Evolutionary conservation across 768 basidiomycete species (phyloP).

Genomic region (Coprinopsis cinerea): DNA sequence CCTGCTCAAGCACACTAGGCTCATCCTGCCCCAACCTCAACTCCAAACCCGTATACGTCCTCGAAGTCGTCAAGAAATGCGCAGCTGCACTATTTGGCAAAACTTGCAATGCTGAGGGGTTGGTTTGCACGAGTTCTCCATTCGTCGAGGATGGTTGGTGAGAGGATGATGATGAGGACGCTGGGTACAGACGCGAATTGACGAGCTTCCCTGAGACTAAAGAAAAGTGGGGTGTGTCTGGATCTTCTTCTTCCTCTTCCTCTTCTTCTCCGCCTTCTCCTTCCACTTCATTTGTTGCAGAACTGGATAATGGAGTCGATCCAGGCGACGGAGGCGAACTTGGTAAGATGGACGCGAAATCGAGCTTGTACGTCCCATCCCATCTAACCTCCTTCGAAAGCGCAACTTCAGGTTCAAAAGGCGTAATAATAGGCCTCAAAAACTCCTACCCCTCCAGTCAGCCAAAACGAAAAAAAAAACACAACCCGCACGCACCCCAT

Average conservation of each 20-base stretch:
- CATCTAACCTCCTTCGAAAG: constrained; percentile 63
- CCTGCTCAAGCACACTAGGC: constrained; percentile 82
- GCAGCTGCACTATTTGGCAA: constrained; percentile 67
- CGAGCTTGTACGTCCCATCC: constrained; percentile 75
- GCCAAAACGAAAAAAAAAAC: neutral
- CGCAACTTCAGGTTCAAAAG: constrained; percentile 84
- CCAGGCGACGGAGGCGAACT: constrained; percentile 47
- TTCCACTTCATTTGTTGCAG: neutral
- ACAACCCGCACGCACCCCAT: too few relatives aligned
- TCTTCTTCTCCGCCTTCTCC: constrained; percentile 19
- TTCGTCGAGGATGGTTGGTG: neutral
- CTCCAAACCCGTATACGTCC: constrained; percentile 82
- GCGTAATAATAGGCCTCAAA: constrained; percentile 85
- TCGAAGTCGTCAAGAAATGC: constrained; percentile 58
- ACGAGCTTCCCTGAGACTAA: constrained; percentile 83
- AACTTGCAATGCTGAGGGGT: constrained; percentile 51
- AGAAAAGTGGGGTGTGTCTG: constrained; percentile 78
- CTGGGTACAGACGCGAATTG: constrained; percentile 60
- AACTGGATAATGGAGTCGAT: neutral
- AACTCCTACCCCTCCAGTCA: constrained; percentile 58
- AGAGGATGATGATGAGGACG: constrained; percentile 6
- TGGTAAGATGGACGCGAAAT: too few relatives aligned
- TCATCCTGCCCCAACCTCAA: constrained; percentile 68
- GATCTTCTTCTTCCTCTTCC: constrained; percentile 41
- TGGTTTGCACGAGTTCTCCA: constrained; percentile 46